Conservation (phyloP, 73 alveolate genomes). For the Diophrys appendiculata region DNA sequence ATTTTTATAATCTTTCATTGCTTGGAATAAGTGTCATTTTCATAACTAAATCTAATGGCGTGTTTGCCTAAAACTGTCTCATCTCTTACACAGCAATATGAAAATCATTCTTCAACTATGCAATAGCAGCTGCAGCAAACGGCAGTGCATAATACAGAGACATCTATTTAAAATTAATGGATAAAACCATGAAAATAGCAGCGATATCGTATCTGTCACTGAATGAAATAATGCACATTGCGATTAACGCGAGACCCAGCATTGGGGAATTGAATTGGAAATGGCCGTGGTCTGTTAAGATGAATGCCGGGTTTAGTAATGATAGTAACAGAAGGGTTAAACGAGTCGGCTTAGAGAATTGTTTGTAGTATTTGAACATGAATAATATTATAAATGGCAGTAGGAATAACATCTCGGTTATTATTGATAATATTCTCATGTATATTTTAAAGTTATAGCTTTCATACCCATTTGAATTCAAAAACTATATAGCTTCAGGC, state of each 20-base stretch:
- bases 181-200: constrained; percentile 74
- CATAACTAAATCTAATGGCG: no score
- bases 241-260: constrained; percentile 87
- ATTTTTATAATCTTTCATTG: no score
- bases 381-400: constrained; percentile 51
- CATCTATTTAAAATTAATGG: constrained; percentile 89
- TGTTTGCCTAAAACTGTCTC: background rate
- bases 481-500: constrained; percentile 75
- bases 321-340: constrained; percentile 39
- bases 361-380: constrained; percentile 26
- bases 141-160: constrained; percentile 89
- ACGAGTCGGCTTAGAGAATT: constrained; percentile 27
- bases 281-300: constrained; percentile 97
- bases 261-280: constrained; percentile 84
- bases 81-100: background rate
- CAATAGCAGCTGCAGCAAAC: constrained; percentile 75
- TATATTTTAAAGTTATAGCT: constrained; percentile 63
- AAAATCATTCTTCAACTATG: constrained; percentile 38
- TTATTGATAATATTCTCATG: constrained; percentile 72
- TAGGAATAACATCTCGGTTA: constrained; percentile 50
- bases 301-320: constrained; percentile 71
- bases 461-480: constrained; percentile 79
- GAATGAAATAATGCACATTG: constrained; percentile 58
- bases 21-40: background rate
- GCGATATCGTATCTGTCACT: constrained; percentile 64